A percentile compares a stretch with the other conserved stretches of the same genome.
Evolutionary conservation across 2,329 filamentous ascomycete species (phyloP).

Genomic region (Penicillium thymicola): DNA sequence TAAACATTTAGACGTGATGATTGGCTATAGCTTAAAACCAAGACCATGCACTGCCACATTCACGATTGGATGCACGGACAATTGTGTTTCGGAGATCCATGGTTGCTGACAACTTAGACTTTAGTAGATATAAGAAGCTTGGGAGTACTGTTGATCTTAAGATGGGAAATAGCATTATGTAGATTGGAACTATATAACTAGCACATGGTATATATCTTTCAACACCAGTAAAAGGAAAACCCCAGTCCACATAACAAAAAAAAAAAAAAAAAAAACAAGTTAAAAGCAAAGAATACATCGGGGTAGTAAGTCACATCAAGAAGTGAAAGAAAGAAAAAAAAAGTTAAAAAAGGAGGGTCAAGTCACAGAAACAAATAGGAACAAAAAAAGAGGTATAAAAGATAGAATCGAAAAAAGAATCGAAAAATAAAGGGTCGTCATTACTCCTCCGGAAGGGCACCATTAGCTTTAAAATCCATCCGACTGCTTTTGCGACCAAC

Average conservation of each 20-base stretch:
- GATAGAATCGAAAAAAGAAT: slow-evolving; percentile 4
- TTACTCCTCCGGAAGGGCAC: slow-evolving; percentile 39
- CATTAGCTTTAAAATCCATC: slow-evolving; percentile 42
- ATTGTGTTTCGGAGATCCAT: background rate
- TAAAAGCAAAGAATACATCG: slow-evolving; percentile 5
- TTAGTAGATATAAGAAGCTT: background rate
- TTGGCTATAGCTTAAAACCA: slow-evolving; percentile 1
- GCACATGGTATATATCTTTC: slow-evolving; percentile 23
- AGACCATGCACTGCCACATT: slow-evolving; percentile 16
- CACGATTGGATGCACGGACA: slow-evolving; percentile 1
- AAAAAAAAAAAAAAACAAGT: slow-evolving; percentile 5
- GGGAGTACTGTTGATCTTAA: background rate
- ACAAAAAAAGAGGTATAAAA: slow-evolving; percentile 5
- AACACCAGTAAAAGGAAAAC: slow-evolving; percentile 12
- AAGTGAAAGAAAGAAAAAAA: slow-evolving; percentile 11
- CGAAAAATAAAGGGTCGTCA: background rate
- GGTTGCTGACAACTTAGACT: background rate
- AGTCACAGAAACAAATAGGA: background rate
- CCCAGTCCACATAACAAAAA: slow-evolving; percentile 16
- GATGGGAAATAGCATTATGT: background rate
- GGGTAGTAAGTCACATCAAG: slow-evolving; percentile 20
- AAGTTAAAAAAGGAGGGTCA: slow-evolving; percentile 1
- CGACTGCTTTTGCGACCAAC: slow-evolving; percentile 68
- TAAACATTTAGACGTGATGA: accelerated
- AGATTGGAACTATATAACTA: slow-evolving; percentile 9